Conservation (phyloP, 306 rosid species). For the Abrus precatorius region DNA sequence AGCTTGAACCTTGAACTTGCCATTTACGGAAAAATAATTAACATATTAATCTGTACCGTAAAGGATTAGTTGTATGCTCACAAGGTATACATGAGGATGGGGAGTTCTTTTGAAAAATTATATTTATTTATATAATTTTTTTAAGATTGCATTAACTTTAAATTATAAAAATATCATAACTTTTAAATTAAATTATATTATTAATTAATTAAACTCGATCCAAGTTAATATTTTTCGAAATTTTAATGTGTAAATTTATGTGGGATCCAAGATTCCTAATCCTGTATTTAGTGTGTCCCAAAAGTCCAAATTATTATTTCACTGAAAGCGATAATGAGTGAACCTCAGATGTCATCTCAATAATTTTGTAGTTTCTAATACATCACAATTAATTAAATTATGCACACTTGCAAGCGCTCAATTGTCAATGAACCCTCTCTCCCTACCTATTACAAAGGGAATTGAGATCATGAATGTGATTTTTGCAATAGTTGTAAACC, state of each 20-base stretch:
- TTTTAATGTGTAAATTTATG: background rate
- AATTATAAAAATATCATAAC: no score
- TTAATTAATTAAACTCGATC: no score
- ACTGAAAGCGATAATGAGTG: slow-evolving; percentile 15
- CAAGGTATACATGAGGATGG: background rate
- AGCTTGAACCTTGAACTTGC: background rate
- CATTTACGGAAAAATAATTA: background rate
- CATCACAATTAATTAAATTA: slow-evolving; percentile 7
- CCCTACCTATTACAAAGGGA: background rate
- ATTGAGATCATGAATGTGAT: background rate
- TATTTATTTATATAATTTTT: background rate
- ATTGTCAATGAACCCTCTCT: background rate
- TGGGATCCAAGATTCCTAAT: background rate
- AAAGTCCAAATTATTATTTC: background rate
- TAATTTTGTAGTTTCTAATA: background rate
- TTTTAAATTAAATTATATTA: no score
- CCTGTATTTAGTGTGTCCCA: background rate
- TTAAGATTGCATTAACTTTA: no score
- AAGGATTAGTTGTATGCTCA: background rate
- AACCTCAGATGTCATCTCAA: slow-evolving; percentile 8
- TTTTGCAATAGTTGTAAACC: background rate
- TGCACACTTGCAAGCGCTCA: background rate
- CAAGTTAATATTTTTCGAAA: no score
- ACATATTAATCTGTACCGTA: background rate
- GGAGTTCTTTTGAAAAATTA: background rate